phyloP scores from a whole-genome alignment of 495 filamentous ascomycete species.

The Amorphotheca resinae region DNA sequence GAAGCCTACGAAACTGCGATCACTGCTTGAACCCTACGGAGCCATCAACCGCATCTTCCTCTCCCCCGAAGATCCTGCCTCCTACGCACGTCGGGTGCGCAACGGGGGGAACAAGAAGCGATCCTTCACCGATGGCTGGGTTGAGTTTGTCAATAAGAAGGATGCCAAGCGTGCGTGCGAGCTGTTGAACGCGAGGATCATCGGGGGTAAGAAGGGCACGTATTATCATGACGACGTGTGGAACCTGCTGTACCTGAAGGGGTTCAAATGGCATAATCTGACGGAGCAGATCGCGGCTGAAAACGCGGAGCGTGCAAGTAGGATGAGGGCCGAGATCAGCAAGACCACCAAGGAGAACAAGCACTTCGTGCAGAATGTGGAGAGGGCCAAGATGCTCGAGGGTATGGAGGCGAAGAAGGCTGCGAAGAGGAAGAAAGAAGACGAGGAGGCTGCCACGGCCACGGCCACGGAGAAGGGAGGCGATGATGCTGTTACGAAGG shows the following conservation, averaged over 20 bases:
- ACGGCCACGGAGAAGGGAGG: constrained; percentile 15
- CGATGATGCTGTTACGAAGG: background rate
- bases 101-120: constrained; percentile 81
- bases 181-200: constrained; percentile 64
- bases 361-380: constrained; percentile 65
- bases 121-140: constrained; percentile 83
- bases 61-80: constrained; percentile 58
- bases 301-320: constrained; percentile 66
- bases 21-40: constrained; percentile 65
- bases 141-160: constrained; percentile 61
- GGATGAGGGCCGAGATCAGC: constrained; percentile 69
- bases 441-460: constrained; percentile 15
- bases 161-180: constrained; percentile 79
- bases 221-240: constrained; percentile 92
- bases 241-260: constrained; percentile 63
- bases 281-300: constrained; percentile 65
- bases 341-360: constrained; percentile 72
- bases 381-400: constrained; percentile 59
- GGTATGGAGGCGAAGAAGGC: constrained; percentile 54
- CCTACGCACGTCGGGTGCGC: constrained; percentile 44
- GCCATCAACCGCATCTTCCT: constrained; percentile 79
- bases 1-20: constrained; percentile 71
- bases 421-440: constrained; percentile 40
- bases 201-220: constrained; percentile 77
- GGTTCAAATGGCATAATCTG: constrained; percentile 69